Evolutionary conservation across 306 rosid species (phyloP), one percentile per base, ranked within the genome.

Genomic region (Trifolium dubium): DNA sequence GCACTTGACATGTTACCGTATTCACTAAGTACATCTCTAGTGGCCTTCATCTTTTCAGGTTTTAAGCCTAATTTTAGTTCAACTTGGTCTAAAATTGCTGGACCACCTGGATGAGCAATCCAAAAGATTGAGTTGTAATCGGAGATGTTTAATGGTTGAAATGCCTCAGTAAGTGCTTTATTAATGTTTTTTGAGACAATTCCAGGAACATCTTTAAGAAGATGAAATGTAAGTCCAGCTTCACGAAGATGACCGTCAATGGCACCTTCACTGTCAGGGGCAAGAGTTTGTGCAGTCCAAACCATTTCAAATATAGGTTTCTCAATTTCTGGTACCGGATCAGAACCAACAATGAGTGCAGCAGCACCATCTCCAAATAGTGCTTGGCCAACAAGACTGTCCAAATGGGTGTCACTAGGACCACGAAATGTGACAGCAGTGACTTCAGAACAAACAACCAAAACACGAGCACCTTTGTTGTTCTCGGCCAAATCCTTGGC

Each of bases 1-100:
- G 97, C 97, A 47, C 97, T 89, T 4, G 94, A 84, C 97, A 89
- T 89, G 77, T 91, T 91, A 2, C 94, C 97, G 13, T 77, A 91
- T 8, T 89, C 94, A 8, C 89, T 83, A 0, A 89, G 83, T 14
- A 91, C 79, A 0, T 91, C 81, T 2, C 92, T 81, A 1, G 80
- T 80, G 1, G 80, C 80, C 5, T 8, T 80, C 83, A 80, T 74
- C 46, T 80, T 80, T 19, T 80, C 80, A 2, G 76, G 77, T 2
- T 80, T 80, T 1, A 80, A 40, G 8, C 5, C 51, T 8, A 80
- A 51, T 63, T 80, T 80, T 3, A 19, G 7, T 10, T 80, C 83
- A 14, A 80, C 77, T 3, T 80, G 83, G n/a, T 80, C 83, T 5
- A 80, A 8, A 43, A 80, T 80, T 50, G 83, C 83, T 0, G 77